A percentile compares a stretch with the other conserved stretches of the same genome.
Evolutionary conservation across 2,329 filamentous ascomycete species (phyloP).

Genomic region (Byssothecium circinans): DNA sequence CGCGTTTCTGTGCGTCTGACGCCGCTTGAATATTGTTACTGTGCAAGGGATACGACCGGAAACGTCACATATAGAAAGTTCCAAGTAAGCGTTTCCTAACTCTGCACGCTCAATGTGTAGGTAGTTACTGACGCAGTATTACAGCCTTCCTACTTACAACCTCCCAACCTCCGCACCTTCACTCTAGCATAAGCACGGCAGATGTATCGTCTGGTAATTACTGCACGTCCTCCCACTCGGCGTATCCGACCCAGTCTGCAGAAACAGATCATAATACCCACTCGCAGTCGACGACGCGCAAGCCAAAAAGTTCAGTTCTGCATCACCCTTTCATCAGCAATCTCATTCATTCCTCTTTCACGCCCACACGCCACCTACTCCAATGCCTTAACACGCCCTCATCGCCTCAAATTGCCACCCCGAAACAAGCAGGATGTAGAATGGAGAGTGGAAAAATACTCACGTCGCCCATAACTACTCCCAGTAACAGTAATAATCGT

Average conservation of each 20-base stretch:
- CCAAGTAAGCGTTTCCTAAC: too few species aligned
- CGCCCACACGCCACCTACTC: too few species aligned
- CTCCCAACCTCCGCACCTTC: background rate
- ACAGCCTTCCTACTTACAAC: too few species aligned
- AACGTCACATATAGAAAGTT: too few species aligned
- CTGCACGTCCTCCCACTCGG: slow-evolving; percentile 55
- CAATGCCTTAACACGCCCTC: background rate
- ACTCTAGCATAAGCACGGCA: slow-evolving; percentile 52
- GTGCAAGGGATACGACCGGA: too few species aligned
- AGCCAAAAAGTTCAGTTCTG: slow-evolving; percentile 56
- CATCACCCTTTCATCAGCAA: background rate
- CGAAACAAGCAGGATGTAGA: slow-evolving; percentile 14
- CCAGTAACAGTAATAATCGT: slow-evolving; percentile 52
- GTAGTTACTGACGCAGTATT: too few species aligned
- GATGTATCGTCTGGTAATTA: slow-evolving; percentile 58
- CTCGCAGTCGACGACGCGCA: slow-evolving; percentile 45
- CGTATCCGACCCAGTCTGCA: slow-evolving; percentile 56
- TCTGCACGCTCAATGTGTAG: too few species aligned
- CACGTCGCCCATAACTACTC: slow-evolving; percentile 50
- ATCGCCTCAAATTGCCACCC: background rate
- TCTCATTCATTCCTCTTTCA: background rate
- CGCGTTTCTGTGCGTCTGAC: too few species aligned
- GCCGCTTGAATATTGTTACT: too few species aligned
- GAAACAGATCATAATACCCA: slow-evolving; percentile 54
- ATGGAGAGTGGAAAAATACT: slow-evolving; percentile 13